Conservation (phyloP, 305 asterid genomes). For the Stenogyne calaminthoides region DNA sequence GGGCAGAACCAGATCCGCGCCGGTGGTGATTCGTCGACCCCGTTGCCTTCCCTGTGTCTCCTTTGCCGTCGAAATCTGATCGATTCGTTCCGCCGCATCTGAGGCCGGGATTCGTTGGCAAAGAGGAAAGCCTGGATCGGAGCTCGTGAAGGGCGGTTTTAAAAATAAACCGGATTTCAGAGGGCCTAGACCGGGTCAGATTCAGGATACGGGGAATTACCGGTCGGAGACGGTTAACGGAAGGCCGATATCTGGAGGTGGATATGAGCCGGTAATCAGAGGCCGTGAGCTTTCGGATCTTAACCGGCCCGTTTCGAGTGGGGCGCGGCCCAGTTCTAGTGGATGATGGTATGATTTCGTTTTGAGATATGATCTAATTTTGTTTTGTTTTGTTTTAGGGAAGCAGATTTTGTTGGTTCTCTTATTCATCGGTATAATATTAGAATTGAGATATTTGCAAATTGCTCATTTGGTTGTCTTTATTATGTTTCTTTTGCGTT, state of each 20-base stretch:
- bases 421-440: neutral
- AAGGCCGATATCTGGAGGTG: slow-evolving; percentile 76
- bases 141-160: slow-evolving; percentile 40
- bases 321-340: slow-evolving; percentile 55
- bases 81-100: slow-evolving; percentile 81
- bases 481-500: neutral
- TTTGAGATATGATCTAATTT: neutral
- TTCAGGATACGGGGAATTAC: slow-evolving; percentile 36
- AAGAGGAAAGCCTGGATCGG: slow-evolving; percentile 64
- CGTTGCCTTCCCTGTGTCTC: slow-evolving; percentile 47
- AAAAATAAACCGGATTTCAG: slow-evolving; percentile 35
- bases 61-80: slow-evolving; percentile 50
- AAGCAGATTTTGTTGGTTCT: neutral
- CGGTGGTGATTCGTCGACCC: slow-evolving; percentile 36
- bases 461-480: neutral
- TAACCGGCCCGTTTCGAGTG: slow-evolving; percentile 64
- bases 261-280: slow-evolving; percentile 49
- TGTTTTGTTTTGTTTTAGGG: neutral
- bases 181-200: slow-evolving; percentile 31
- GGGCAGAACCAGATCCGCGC: slow-evolving; percentile 64
- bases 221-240: slow-evolving; percentile 42
- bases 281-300: slow-evolving; percentile 46
- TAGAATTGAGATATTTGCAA: neutral
- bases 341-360: slow-evolving; percentile 52
- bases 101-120: slow-evolving; percentile 74